Evolutionary conservation across 1,139 yeast species (phyloP).

Genomic region (Petasospora rhodanensis): DNA sequence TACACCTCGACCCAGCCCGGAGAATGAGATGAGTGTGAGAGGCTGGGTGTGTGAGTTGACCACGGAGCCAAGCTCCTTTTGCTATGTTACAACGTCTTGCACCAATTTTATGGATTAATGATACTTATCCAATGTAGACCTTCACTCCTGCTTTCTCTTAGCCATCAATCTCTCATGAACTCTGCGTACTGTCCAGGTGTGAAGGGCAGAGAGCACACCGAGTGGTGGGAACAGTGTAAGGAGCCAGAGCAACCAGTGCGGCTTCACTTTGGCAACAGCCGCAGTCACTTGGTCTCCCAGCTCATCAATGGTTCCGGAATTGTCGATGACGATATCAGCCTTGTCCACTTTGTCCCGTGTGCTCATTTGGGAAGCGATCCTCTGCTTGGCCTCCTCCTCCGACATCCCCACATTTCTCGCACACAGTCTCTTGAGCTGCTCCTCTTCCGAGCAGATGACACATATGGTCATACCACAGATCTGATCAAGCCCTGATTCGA

Average conservation of each 20-base stretch:
- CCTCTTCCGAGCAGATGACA: slow-evolving; percentile 54
- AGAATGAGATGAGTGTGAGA: too few relatives aligned
- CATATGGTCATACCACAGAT: slow-evolving; percentile 72
- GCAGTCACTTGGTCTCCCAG: slow-evolving; percentile 45
- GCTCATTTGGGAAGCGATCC: slow-evolving; percentile 78
- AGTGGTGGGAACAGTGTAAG: slow-evolving; percentile 53
- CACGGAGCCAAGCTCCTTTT: too few relatives aligned
- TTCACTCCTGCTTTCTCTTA: slow-evolving; percentile 1
- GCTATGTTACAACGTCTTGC: too few relatives aligned
- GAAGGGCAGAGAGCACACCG: slow-evolving; percentile 54
- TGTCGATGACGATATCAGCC: slow-evolving; percentile 69
- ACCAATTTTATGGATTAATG: slow-evolving; percentile 6
- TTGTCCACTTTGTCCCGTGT: slow-evolving; percentile 48
- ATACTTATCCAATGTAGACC: too few relatives aligned
- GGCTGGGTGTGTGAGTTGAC: too few relatives aligned
- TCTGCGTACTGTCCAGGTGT: slow-evolving; percentile 11
- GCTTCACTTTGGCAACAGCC: slow-evolving; percentile 43
- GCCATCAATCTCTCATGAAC: slow-evolving; percentile 5
- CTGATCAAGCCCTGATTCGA: slow-evolving; percentile 68
- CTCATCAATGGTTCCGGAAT: slow-evolving; percentile 47
- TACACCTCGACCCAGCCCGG: too few relatives aligned
- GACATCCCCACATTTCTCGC: slow-evolving; percentile 65
- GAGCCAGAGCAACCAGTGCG: slow-evolving; percentile 36
- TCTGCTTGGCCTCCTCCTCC: slow-evolving; percentile 59
- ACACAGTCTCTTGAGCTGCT: slow-evolving; percentile 61